A percentile compares a stretch with the other conserved stretches of the same genome.
Evolutionary conservation across 306 rosid genomes (phyloP).

Genomic region (Crotalaria pallida): DNA sequence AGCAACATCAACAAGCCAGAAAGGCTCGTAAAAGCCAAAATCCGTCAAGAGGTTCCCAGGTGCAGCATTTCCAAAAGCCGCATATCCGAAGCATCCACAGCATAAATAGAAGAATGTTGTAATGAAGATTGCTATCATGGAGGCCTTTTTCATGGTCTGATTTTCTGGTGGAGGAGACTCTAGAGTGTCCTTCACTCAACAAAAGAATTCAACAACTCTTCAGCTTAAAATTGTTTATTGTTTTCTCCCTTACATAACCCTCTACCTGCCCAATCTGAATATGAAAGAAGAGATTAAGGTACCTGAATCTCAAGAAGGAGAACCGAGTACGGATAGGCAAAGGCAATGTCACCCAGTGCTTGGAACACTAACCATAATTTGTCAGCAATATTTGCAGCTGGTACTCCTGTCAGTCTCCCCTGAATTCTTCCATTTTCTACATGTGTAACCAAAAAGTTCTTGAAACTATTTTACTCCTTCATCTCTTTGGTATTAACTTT

Average conservation of each 20-base stretch:
- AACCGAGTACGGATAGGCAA: constrained; percentile 73
- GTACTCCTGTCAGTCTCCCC: constrained; percentile 64
- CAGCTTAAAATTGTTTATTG: not conserved
- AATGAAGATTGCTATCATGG: constrained; percentile 44
- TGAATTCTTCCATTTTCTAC: constrained; percentile 69
- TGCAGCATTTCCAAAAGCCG: constrained; percentile 72
- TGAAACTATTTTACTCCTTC: not conserved
- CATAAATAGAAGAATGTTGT: constrained; percentile 90
- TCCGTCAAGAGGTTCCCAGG: constrained; percentile 91
- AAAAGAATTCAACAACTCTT: constrained; percentile 17
- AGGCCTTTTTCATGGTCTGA: constrained; percentile 79
- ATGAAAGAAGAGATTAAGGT: constrained; percentile 8
- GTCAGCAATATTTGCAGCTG: constrained; percentile 31
- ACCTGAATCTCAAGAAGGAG: constrained; percentile 84
- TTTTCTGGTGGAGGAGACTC: constrained; percentile 81
- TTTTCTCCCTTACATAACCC: not conserved
- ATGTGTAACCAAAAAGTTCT: constrained; percentile 10
- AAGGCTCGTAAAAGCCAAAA: constrained; percentile 74
- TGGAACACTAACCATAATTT: constrained; percentile 64
- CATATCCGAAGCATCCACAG: constrained; percentile 90
- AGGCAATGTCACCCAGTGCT: constrained; percentile 82
- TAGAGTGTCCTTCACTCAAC: constrained; percentile 61
- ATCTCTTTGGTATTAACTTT: not conserved
- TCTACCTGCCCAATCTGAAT: not conserved
- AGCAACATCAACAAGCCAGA: constrained; percentile 77